Percentiles rank a stretch among this genome's conserved stretches.
These are phyloP conservation scores for Pseudopyrenochaeta lycopersici DNA, from an alignment of 2,329 filamentous ascomycete genomes.

Conservation along the genomic window DNA sequence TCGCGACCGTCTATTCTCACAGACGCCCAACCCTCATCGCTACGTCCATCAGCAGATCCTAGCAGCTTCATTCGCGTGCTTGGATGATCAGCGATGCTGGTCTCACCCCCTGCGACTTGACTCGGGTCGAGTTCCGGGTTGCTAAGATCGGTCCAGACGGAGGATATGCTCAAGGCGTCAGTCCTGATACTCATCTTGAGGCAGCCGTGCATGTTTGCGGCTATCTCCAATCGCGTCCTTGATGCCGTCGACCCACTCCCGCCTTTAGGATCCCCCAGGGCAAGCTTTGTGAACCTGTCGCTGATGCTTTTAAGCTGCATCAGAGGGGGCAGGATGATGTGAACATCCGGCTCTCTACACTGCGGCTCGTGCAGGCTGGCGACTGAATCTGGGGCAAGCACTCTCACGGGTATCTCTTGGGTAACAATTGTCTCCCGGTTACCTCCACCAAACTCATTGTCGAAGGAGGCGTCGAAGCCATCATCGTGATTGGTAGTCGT, in stretches of 20 bases:
- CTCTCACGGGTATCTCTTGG: conserved; percentile 94
- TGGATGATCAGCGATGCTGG: conserved; percentile 77
- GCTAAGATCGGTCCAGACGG: conserved; percentile 82
- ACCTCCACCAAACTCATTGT: conserved; percentile 48
- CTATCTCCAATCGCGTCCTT: conserved; percentile 75
- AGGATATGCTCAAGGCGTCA: conserved; percentile 84
- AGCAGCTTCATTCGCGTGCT: conserved; percentile 77
- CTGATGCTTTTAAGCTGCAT: conserved; percentile 92
- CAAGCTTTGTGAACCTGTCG: conserved; percentile 92
- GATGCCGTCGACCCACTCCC: conserved; percentile 42
- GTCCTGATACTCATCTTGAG: conserved; percentile 82
- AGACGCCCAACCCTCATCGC: conserved; percentile 85
- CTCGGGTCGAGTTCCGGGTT: conserved; percentile 88
- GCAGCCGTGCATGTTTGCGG: conserved; percentile 93
- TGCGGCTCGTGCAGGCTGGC: conserved; percentile 92
- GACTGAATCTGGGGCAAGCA: conserved; percentile 83
- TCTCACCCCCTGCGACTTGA: conserved; percentile 72
- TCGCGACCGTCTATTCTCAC: conserved; percentile 93
- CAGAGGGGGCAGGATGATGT: conserved; percentile 88
- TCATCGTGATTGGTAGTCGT: conserved; percentile 33
- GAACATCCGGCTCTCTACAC: conserved; percentile 89
- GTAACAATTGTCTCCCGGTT: conserved; percentile 92
- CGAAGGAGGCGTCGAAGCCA: conserved; percentile 34
- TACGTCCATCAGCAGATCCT: conserved; percentile 66
- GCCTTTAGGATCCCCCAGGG: conserved; percentile 44